Evolutionary conservation across 83 land plant genomes (phyloP).

Genomic region (Picea abies): DNA sequence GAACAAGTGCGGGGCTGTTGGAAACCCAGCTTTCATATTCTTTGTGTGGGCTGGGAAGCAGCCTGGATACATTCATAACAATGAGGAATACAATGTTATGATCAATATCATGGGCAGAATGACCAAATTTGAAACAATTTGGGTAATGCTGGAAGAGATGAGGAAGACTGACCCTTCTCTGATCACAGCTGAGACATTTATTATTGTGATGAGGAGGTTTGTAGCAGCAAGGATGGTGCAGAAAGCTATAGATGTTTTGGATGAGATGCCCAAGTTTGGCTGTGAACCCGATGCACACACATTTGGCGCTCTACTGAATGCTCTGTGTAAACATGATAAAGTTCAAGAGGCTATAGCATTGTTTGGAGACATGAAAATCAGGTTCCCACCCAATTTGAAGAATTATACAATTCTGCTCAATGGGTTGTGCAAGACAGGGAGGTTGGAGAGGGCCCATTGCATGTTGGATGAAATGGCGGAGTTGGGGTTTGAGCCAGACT

Average conservation of each 20-base stretch:
- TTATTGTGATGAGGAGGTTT: conserved; percentile 62
- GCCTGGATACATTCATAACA: conserved; percentile 38
- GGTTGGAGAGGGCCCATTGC: conserved; percentile 55
- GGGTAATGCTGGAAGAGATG: conserved; percentile 63
- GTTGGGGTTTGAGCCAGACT: conserved; percentile 60
- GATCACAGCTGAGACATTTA: conserved; percentile 45
- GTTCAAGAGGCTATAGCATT: conserved; percentile 61
- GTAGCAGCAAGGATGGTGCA: conserved; percentile 64
- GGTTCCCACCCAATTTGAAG: conserved; percentile 48
- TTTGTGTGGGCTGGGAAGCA: conserved; percentile 59
- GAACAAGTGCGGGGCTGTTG: conserved; percentile 59
- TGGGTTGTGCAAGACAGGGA: conserved; percentile 72
- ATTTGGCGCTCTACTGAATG: conserved; percentile 66
- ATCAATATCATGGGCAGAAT: conserved; percentile 44
- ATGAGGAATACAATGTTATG: conserved; percentile 36
- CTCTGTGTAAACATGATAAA: conserved; percentile 60
- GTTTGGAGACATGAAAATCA: conserved; percentile 56
- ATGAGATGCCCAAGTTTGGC: conserved; percentile 73
- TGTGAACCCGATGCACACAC: conserved; percentile 45
- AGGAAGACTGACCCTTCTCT: conserved; percentile 34
- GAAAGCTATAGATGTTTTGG: conserved; percentile 61
- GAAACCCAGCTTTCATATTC: conserved; percentile 51
- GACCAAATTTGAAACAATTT: conserved; percentile 55
- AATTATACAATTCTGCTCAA: conserved; percentile 62
- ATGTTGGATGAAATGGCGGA: conserved; percentile 57